Conservation (phyloP, 1,284 basidiomycete genomes). For the Paramarasmius palmivorus region DNA sequence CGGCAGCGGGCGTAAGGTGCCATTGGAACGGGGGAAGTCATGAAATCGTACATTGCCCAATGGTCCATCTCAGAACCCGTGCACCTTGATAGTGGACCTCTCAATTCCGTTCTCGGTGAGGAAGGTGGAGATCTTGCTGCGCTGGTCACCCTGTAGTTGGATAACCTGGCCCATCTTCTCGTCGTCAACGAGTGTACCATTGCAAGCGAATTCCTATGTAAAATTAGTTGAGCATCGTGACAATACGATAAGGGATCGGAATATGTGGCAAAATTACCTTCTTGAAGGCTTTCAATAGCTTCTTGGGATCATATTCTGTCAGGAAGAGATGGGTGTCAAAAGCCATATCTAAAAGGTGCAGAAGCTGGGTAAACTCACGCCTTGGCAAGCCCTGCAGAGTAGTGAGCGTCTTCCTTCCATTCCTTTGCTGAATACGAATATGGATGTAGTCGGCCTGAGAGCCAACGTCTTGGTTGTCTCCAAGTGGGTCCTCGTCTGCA, state of each 20-base stretch:
- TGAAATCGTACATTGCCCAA: neutral
- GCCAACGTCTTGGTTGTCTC: conserved; percentile 74
- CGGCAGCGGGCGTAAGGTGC: no score
- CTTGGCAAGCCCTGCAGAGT: conserved; percentile 96
- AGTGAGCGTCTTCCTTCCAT: conserved; percentile 98
- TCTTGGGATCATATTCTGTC: conserved; percentile 95
- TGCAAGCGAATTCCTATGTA: conserved; percentile 94
- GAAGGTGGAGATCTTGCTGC: conserved; percentile 87
- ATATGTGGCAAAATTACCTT: conserved; percentile 55
- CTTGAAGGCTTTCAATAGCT: conserved; percentile 99
- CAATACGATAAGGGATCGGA: neutral
- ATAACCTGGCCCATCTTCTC: conserved; percentile 97
- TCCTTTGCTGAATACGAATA: conserved; percentile 98
- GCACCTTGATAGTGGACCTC: conserved; percentile 78
- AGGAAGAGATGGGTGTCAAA: conserved; percentile 17
- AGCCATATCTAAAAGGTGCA: conserved; percentile 13
- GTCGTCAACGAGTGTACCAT: conserved; percentile 96
- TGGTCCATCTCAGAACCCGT: conserved; percentile 71
- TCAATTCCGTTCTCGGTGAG: conserved; percentile 78
- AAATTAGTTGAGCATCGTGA: conserved; percentile 1
- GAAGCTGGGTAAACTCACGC: conserved; percentile 49
- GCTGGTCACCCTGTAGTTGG: conserved; percentile 99
- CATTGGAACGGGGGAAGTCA: neutral
- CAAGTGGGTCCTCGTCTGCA: conserved; percentile 87
- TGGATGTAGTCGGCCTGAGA: conserved; percentile 89